phyloP scores from a whole-genome alignment of 2,329 filamentous ascomycete species.

The Curvularia lunata region DNA sequence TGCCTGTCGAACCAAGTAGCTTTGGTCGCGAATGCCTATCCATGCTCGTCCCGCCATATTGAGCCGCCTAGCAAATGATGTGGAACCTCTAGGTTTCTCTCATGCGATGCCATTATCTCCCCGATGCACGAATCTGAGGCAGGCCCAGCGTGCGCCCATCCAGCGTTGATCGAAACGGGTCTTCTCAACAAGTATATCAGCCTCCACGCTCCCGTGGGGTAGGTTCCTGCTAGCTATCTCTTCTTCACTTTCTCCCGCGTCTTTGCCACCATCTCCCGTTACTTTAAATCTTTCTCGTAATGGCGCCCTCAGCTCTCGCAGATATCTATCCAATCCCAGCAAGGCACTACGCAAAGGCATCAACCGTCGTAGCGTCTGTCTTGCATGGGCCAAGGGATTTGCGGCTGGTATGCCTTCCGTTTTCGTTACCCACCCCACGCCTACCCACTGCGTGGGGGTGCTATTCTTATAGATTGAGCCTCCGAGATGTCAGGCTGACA shows the following conservation, averaged over 20 bases:
- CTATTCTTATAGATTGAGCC: conserved; percentile 23
- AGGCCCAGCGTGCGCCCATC: conserved; percentile 38
- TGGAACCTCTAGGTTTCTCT: conserved; percentile 40
- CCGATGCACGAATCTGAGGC: conserved; percentile 45
- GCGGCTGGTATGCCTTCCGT: conserved; percentile 49
- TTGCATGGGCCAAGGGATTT: conserved; percentile 53
- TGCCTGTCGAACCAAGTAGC: conserved; percentile 37
- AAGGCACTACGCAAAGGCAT: conserved; percentile 47
- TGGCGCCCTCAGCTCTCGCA: conserved; percentile 51
- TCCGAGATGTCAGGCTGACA: conserved; percentile 31
- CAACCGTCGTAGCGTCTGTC: conserved; percentile 50
- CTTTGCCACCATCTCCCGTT: conserved; percentile 27
- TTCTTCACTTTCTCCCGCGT: conserved; percentile 31
- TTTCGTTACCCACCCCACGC: conserved; percentile 45
- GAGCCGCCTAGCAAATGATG: conserved; percentile 50
- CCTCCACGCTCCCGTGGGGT: conserved; percentile 50
- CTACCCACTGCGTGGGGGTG: conserved; percentile 41
- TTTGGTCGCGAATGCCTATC: conserved; percentile 40
- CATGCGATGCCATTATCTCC: conserved; percentile 46
- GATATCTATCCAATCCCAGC: conserved; percentile 50
- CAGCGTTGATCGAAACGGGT: conserved; percentile 35
- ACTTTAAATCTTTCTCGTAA: conserved; percentile 41
- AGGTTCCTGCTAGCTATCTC: conserved; percentile 36
- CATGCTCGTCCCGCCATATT: conserved; percentile 47
- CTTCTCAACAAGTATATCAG: conserved; percentile 47